Base-by-base conservation (phyloP, 768 basidiomycete species). In the Rhodosporidiobolus odoratus region DNA sequence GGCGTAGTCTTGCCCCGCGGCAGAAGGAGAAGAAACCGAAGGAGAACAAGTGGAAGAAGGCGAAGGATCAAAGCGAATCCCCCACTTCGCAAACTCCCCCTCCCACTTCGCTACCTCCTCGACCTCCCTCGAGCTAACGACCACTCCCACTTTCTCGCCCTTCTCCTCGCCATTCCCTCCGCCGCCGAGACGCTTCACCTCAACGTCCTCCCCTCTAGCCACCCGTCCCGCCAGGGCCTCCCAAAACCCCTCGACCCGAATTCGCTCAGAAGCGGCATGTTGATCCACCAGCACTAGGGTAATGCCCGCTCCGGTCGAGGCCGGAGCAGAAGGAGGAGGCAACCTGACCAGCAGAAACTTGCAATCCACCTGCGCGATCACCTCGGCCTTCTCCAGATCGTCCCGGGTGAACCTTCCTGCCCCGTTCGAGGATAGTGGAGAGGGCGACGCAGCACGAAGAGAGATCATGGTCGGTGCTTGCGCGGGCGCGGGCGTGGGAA, bases 211-310 rank as follows among this genome's bases (percentile, higher is more conserved):
- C 87, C 83, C 78, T 85, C 40, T 61, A 37, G 60, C 43, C 16
- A 65, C 63, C 25, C 58, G 54, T 5, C 50, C 48, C 32, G 66
- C 52, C 48, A 92, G 78, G 57, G 86, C 85, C 71, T 83, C 84
- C 75, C 95, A 83, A 78, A 91, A 89, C 35, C 82, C 80, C 80
- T 99, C 96, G 68, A 98, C 91, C 30, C 94, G 87, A 54, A 97
- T 82, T 30, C 96, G 87, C 80, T 99, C 96, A 78, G 96, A 92
- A n/a, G 94, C 95, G 19, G 96, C 96, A 78, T 99, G 96, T 79
- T 99, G 96, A 81, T 99, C 96, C 57, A 99, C 84, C 61, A 98
- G 83, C 40, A 95, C 82, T 38, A 98, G 84, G 2, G 80, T 77
- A 63, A 56, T 47, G 68, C 48, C 56, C n/a, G 25, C 37, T 23